Conservation (phyloP, 2,329 filamentous ascomycete genomes). For the Coleophoma crateriformis region DNA sequence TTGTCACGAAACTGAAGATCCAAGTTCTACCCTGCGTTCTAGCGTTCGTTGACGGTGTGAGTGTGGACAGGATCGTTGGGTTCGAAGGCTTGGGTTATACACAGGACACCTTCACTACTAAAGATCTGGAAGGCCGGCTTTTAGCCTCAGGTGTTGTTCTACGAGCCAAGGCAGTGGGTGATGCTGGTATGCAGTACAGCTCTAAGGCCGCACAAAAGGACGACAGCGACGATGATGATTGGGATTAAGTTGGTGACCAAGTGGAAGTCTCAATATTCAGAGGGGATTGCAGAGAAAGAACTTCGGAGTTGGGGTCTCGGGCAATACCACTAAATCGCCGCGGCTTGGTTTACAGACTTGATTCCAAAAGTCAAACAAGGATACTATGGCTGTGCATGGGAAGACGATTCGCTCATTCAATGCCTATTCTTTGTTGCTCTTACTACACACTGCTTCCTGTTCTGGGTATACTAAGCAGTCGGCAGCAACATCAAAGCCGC, state of each 20-base stretch:
- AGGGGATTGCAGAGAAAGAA: too few species aligned
- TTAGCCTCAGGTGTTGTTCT: slow-evolving; percentile 44
- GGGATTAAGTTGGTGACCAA: slow-evolving; percentile 28
- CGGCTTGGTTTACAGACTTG: too few species aligned
- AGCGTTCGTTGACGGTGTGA: slow-evolving; percentile 48
- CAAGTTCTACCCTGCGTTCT: slow-evolving; percentile 54
- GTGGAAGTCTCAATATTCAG: too few species aligned
- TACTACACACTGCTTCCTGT: too few species aligned
- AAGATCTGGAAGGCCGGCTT: slow-evolving; percentile 46
- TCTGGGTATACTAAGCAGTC: too few species aligned
- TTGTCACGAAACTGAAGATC: slow-evolving; percentile 51
- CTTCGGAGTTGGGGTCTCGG: background rate
- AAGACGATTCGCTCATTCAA: too few species aligned
- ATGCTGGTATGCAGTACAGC: slow-evolving; percentile 31
- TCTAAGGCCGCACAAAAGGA: slow-evolving; percentile 29
- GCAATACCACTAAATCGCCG: too few species aligned
- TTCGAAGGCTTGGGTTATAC: slow-evolving; percentile 52
- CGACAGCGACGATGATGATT: slow-evolving; percentile 44
- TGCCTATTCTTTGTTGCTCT: too few species aligned
- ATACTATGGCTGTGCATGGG: too few species aligned
- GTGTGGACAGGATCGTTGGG: slow-evolving; percentile 50
- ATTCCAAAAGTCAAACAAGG: background rate
- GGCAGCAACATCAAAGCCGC: too few species aligned
- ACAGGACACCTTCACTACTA: slow-evolving; percentile 44
- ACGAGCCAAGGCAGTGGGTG: slow-evolving; percentile 42